Percentiles rank a stretch among this genome's conserved stretches.
Evolutionary conservation across 2,329 filamentous ascomycete species (phyloP).

Genomic region (Grosmannia serpens): DNA sequence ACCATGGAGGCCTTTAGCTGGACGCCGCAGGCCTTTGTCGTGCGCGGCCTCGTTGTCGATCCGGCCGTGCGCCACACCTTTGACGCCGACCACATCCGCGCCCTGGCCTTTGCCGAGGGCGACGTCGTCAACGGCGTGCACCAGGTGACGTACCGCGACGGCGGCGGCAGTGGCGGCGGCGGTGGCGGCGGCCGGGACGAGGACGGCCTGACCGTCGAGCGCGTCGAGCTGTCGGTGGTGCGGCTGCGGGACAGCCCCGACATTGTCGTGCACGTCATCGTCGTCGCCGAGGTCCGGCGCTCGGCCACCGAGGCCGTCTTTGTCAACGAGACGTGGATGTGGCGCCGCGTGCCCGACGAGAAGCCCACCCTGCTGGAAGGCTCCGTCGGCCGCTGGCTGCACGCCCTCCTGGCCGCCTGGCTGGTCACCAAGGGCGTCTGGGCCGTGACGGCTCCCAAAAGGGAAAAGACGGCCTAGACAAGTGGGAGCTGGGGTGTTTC

Average conservation of each 20-base stretch:
- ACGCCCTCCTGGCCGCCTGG: constrained; percentile 12
- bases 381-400: constrained; percentile 19
- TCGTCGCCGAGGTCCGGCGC: constrained; percentile 15
- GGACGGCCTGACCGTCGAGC: constrained; percentile 11
- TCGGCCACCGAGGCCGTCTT: constrained; percentile 15
- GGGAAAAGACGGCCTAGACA: neutral
- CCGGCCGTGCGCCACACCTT: constrained; percentile 14
- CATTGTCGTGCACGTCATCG: constrained; percentile 14
- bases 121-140: constrained; percentile 23
- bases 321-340: constrained; percentile 29
- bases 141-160: constrained; percentile 16
- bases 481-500: no score
- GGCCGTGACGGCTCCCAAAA: constrained; percentile 1
- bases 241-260: constrained; percentile 15
- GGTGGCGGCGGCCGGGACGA: constrained; percentile 14
- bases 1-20: constrained; percentile 21
- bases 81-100: constrained; percentile 13
- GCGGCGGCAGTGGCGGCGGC: constrained; percentile 2
- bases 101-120: constrained; percentile 14
- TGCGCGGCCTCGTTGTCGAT: constrained; percentile 16
- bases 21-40: constrained; percentile 21
- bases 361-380: constrained; percentile 20
- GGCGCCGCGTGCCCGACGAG: constrained; percentile 18
- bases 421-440: constrained; percentile 8
- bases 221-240: constrained; percentile 20